A percentile compares a stretch with the other conserved stretches of the same genome.
phyloP scores from a whole-genome alignment of 1,139 yeast species.

The Suhomyces terraborum region DNA sequence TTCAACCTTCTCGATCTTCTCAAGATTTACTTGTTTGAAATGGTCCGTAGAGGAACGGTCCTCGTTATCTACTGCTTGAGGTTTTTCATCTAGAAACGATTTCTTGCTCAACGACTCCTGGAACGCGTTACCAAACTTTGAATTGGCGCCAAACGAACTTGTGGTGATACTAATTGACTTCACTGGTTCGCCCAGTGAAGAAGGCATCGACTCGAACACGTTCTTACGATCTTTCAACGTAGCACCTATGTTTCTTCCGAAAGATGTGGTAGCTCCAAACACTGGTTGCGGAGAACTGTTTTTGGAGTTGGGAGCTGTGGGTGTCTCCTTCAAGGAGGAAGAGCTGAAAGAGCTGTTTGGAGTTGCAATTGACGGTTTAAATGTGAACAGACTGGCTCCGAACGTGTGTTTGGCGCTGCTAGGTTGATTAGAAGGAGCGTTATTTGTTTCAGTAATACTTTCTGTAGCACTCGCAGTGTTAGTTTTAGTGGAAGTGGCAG shows the following conservation, averaged over 20 bases:
- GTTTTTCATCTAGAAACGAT: slow-evolving; percentile 53
- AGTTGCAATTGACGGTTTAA: slow-evolving; percentile 24
- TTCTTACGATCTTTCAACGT: slow-evolving; percentile 31
- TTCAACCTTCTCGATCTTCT: slow-evolving; percentile 54
- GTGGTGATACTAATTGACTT: slow-evolving; percentile 3
- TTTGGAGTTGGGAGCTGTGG: slow-evolving; percentile 16
- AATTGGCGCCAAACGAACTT: slow-evolving; percentile 56
- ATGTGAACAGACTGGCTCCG: slow-evolving; percentile 34
- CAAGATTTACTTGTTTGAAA: slow-evolving; percentile 53
- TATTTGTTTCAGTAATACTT: no score
- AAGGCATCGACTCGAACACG: slow-evolving; percentile 38
- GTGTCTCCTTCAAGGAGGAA: slow-evolving; percentile 12
- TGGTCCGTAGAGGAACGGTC: slow-evolving; percentile 28
- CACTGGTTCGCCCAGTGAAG: slow-evolving; percentile 17
- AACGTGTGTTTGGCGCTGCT: slow-evolving; percentile 28
- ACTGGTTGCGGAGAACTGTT: slow-evolving; percentile 30
- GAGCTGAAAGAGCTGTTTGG: slow-evolving; percentile 24
- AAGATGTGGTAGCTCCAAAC: slow-evolving; percentile 53
- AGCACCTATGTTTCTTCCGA: slow-evolving; percentile 48
- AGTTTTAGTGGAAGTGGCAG: neutral
- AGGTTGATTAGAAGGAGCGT: no score
- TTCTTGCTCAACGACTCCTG: slow-evolving; percentile 50
- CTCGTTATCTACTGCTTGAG: slow-evolving; percentile 16
- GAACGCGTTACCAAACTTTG: slow-evolving; percentile 62
- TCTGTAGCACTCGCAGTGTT: no score